Evolutionary conservation across 345 rosid genomes (phyloP), one percentile per base, ranked within the genome.

Genomic region (Salix caprea): DNA sequence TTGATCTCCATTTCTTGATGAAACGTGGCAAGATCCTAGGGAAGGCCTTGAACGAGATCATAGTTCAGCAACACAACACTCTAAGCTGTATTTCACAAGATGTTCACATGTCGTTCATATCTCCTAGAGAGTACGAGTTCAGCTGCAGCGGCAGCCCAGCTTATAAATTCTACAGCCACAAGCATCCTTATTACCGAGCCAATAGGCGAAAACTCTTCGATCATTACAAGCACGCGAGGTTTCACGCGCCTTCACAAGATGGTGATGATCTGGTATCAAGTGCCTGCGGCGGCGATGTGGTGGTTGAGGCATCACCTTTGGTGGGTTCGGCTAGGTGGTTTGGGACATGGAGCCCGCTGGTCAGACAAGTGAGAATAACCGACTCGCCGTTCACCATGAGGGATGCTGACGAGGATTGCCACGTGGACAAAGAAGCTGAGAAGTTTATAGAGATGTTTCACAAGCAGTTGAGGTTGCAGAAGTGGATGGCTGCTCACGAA

Each of bases 401-500:
- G 66, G 72, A 62, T 5, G 81, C n/a, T 66, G 83, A 67, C 65
- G 79, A 69, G 26, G 79, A 77, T 23, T 64, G 79, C 71, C 39
- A 46, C 40, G 86, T 86, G 78, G 86, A 86, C 69, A 79, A 39
- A 69, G 80, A 78, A 42, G 88, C 88, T 3, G 88, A 86, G 78
- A 78, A 77, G 80, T 86, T 86, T 9, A 83, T 86, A 19, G 72
- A 79, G 21, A 86, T 62, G 67, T 86, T 86, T 67, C 77, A 86
- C 70, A 70, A 21, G 77, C 76, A 86, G 14, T 65, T 86, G 34
- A 74, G 85, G 83, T 65, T 74, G 78, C 88, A 86, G 74, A 81
- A 75, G 65, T 26, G 69, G 71, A 74, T 26, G 78, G 62, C 74
- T 34, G 74, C 70, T 11, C 39, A 48, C 12, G 28, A n/a, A 40